phyloP scores from a whole-genome alignment of 768 basidiomycete genomes.

The Cubamyces lactineus region DNA sequence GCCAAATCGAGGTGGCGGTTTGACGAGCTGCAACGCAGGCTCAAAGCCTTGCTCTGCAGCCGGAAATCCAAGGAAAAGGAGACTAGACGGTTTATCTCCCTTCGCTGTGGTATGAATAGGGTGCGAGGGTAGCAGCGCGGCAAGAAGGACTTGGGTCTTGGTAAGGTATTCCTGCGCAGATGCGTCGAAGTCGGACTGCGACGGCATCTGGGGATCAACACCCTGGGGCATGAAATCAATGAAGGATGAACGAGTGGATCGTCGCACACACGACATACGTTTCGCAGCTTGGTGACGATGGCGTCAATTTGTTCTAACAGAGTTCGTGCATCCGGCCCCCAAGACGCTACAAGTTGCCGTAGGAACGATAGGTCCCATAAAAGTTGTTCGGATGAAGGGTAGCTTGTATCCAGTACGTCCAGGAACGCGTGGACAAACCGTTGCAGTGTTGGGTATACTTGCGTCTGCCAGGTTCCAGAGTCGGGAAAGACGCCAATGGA shows the following conservation, averaged over 20 bases:
- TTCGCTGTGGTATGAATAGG: slow-evolving; percentile 19
- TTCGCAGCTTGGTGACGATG: background rate
- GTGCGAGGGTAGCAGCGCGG: slow-evolving; percentile 53
- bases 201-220: background rate
- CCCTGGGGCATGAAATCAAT: background rate
- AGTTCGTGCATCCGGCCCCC: slow-evolving; percentile 15
- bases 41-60: slow-evolving; percentile 56
- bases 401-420: background rate
- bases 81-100: slow-evolving; percentile 37
- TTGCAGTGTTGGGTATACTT: slow-evolving; percentile 27
- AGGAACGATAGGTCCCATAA: slow-evolving; percentile 29
- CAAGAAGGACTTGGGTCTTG: slow-evolving; percentile 64
- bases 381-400: background rate
- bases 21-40: slow-evolving; percentile 64
- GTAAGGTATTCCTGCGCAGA: slow-evolving; percentile 47
- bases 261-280: slow-evolving; percentile 10
- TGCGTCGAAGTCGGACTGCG: slow-evolving; percentile 3
- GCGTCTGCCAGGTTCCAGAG: slow-evolving; percentile 16
- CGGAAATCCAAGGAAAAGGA: slow-evolving; percentile 59
- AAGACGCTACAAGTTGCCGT: slow-evolving; percentile 11
- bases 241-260: background rate
- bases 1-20: slow-evolving; percentile 75
- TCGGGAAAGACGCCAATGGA: slow-evolving; percentile 54
- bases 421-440: slow-evolving; percentile 9
- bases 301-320: slow-evolving; percentile 4